Percentiles rank a stretch among this genome's conserved stretches.
Conservation (phyloP, 805 yeast genomes). For the Ogataea trehalophila region DNA sequence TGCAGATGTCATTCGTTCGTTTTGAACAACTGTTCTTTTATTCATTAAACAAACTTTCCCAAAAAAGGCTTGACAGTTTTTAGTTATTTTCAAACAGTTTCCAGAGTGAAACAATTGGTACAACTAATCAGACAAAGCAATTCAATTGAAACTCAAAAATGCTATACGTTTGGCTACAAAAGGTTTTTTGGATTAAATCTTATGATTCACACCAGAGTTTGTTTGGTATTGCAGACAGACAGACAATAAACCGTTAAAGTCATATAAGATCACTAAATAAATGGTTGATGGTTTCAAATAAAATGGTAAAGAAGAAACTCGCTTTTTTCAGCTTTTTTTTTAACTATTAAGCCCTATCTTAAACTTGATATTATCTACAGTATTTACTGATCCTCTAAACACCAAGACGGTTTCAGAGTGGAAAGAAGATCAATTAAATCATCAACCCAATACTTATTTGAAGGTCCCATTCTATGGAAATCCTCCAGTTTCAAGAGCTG, state of each 20-base stretch:
- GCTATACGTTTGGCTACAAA: conserved; percentile 33
- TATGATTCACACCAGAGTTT: conserved; percentile 23
- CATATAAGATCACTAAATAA: conserved; percentile 33
- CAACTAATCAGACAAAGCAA: conserved; percentile 13
- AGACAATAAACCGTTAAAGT: too few species aligned
- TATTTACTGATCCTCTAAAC: conserved; percentile 44
- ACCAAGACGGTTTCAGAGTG: conserved; percentile 42
- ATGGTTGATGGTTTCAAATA: conserved; percentile 37
- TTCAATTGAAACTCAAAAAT: background rate
- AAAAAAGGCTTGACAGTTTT: conserved; percentile 34
- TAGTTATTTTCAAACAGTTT: conserved; percentile 39
- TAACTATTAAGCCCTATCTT: too few species aligned
- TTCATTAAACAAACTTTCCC: conserved; percentile 22
- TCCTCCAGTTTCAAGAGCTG: conserved; percentile 13
- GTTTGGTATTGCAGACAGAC: background rate
- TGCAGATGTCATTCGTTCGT: conserved; percentile 58
- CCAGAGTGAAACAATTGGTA: conserved; percentile 47
- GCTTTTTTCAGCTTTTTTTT: too few species aligned
- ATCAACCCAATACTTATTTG: conserved; percentile 47
- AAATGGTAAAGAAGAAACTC: conserved; percentile 23
- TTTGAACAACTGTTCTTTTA: conserved; percentile 43
- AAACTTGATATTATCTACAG: conserved; percentile 48
- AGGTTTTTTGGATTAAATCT: conserved; percentile 29
- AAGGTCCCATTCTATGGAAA: conserved; percentile 16
- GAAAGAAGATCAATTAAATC: conserved; percentile 36